Evolutionary conservation across 2,329 filamentous ascomycete species (phyloP), one percentile per base, ranked within the genome.

Genomic region (Zalaria obscura): DNA sequence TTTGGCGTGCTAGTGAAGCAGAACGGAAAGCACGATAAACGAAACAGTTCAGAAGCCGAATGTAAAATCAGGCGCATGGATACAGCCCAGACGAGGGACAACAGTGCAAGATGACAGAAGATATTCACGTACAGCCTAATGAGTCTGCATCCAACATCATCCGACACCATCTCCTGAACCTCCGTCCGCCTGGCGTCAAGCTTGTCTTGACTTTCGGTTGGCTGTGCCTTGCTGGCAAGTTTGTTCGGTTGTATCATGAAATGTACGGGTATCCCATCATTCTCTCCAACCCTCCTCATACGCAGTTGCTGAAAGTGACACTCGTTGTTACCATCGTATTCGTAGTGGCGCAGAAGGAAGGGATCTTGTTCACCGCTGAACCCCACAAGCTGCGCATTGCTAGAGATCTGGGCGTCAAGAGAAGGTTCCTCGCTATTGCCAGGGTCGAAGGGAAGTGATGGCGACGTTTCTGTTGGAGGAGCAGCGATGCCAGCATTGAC

Each of bases 231-330:
- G 25, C 52, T 49, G 3, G 58, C 50, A 7, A 60, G 45, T 3
- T 50, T 51, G 32, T 59, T 58, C 46, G 56, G 55, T 11, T 55
- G 53, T 18, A 62, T 55, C n/a, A 55, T 51, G 43, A 62, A 60
- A 33, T 59, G 54, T 0, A 55, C 50, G 3, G 56, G 57, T 18
- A 54, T 46, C 11, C 45, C 47, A 33, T 47, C 44, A 26, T 52
- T 47, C 9, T 46, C 47, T 28, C 41, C 46, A 8, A 44, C 39
- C 36, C 39, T 58, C 9, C 56, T 48, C 38, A 59, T 48, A n/a
- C 55, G 50, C 8, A 54, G 45, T 7, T 51, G 53, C 31, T 53
- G 52, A 41, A 57, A 57, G 4, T 49, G 43, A 6, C 54, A 52
- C 40, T 59, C 56, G 38, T 57, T 58, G 49, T 58, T 49, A 36